Percentiles rank a stretch among this genome's conserved stretches.
phyloP scores from a whole-genome alignment of 495 filamentous ascomycete genomes.

The Pyronema omphalodes region DNA sequence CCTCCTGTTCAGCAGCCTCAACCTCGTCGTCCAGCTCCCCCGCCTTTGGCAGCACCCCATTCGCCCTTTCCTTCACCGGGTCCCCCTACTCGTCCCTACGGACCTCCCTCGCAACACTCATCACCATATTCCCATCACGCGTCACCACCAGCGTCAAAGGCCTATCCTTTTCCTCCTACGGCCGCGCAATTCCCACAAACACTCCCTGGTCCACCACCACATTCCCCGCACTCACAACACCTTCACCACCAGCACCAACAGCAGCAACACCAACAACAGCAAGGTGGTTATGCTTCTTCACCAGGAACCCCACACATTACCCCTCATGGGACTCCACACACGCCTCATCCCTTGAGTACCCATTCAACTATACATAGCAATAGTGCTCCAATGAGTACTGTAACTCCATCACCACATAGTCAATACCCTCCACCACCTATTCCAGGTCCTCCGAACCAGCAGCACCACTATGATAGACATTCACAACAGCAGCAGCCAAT shows the following conservation, averaged over 20 bases:
- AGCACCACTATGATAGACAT: constrained; percentile 10
- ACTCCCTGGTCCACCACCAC: background rate
- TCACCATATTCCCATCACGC: constrained; percentile 13
- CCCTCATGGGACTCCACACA: constrained; percentile 5
- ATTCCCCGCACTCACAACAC: constrained; percentile 13
- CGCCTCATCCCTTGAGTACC: constrained; percentile 18
- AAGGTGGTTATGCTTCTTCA: constrained; percentile 17
- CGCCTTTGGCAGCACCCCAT: constrained; percentile 13
- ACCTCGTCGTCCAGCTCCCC: constrained; percentile 9
- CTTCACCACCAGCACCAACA: background rate
- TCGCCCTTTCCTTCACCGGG: constrained; percentile 13
- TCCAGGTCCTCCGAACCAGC: constrained; percentile 10
- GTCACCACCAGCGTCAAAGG: constrained; percentile 8
- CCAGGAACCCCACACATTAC: constrained; percentile 3
- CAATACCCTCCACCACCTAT: constrained; percentile 15
- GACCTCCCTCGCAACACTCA: constrained; percentile 10
- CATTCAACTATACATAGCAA: constrained; percentile 12
- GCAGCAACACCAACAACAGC: constrained; percentile 9
- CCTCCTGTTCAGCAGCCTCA: constrained; percentile 8
- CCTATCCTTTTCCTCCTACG: constrained; percentile 12
- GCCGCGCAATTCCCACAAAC: constrained; percentile 10
- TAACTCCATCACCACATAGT: constrained; percentile 10
- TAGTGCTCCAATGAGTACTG: constrained; percentile 15
- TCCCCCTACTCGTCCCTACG: background rate
- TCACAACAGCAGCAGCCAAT: constrained; percentile 9